A percentile compares a stretch with the other conserved stretches of the same genome.
Evolutionary conservation across 2,329 filamentous ascomycete genomes (phyloP).

Genomic region (Diaporthe sp.): DNA sequence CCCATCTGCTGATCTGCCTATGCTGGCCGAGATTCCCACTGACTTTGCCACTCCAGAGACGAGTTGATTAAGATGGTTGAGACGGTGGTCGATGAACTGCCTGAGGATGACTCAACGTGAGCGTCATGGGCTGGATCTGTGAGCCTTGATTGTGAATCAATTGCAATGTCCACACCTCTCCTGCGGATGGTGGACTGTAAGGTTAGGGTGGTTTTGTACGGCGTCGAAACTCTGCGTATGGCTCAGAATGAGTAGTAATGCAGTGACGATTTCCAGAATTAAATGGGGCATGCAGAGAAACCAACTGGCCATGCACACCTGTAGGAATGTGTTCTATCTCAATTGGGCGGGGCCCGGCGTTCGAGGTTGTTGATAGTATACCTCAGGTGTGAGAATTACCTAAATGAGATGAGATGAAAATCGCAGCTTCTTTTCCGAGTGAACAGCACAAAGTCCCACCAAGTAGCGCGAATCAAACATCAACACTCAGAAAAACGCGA

Average conservation of each 20-base stretch:
- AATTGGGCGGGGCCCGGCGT: background rate
- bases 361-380: background rate
- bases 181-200: background rate
- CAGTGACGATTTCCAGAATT: background rate
- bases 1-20: background rate
- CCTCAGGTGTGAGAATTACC: background rate
- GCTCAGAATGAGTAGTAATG: slow-evolving; percentile 30
- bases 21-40: background rate
- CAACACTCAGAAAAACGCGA: background rate
- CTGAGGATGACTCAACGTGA: slow-evolving; percentile 63
- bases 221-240: background rate
- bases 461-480: background rate
- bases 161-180: background rate
- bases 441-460: background rate
- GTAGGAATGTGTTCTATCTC: background rate
- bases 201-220: background rate
- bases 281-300: background rate
- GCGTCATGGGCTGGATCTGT: background rate
- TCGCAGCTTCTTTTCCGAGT: background rate
- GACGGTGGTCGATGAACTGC: slow-evolving; percentile 75
- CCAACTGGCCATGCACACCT: background rate
- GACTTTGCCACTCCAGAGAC: slow-evolving; percentile 55
- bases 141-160: slow-evolving; percentile 1
- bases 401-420: slow-evolving; percentile 10
- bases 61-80: slow-evolving; percentile 87